Conservation (phyloP, 2,329 filamentous ascomycete species). For the Aureobasidium sp. region DNA sequence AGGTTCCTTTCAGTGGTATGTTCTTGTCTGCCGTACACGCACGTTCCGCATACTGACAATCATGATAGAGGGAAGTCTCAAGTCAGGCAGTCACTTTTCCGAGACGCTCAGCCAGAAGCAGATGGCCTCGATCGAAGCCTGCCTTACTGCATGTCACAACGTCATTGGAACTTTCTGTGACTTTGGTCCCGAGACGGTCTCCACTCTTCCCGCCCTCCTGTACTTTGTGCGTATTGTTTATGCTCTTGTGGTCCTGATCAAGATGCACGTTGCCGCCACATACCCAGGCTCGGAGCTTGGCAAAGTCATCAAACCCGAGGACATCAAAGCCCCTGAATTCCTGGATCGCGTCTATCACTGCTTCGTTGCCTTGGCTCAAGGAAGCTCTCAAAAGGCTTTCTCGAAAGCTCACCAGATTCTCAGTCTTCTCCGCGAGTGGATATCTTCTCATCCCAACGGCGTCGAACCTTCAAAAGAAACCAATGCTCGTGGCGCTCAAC, state of each 20-base stretch:
- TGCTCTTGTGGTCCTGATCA: conserved; percentile 50
- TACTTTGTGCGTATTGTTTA: conserved; percentile 46
- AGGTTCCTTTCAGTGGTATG: conserved; percentile 25
- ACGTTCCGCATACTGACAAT: conserved; percentile 20
- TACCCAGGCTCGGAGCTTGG: conserved; percentile 40
- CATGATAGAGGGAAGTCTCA: conserved; percentile 31
- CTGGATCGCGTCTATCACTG: conserved; percentile 16
- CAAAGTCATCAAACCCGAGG: conserved; percentile 24
- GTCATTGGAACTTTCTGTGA: conserved; percentile 42
- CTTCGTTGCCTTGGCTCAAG: conserved; percentile 32
- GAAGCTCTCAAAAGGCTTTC: conserved; percentile 32
- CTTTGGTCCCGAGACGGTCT: conserved; percentile 36
- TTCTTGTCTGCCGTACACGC: not conserved
- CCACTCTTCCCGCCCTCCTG: conserved; percentile 36
- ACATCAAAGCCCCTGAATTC: conserved; percentile 20
- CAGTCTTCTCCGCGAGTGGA: conserved; percentile 36
- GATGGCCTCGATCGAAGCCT: conserved; percentile 39
- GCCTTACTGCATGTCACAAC: conserved; percentile 37
- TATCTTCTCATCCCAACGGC: conserved; percentile 29
- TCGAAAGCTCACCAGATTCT: conserved; percentile 41
- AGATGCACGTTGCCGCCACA: conserved; percentile 49
- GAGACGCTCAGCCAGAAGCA: conserved; percentile 38
- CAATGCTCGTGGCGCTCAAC: not conserved
- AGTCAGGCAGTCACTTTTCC: conserved; percentile 27
- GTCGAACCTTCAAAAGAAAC: conserved; percentile 13